phyloP scores from a whole-genome alignment of 352 stramenopile species.

The Elongisporangium anandrum region DNA sequence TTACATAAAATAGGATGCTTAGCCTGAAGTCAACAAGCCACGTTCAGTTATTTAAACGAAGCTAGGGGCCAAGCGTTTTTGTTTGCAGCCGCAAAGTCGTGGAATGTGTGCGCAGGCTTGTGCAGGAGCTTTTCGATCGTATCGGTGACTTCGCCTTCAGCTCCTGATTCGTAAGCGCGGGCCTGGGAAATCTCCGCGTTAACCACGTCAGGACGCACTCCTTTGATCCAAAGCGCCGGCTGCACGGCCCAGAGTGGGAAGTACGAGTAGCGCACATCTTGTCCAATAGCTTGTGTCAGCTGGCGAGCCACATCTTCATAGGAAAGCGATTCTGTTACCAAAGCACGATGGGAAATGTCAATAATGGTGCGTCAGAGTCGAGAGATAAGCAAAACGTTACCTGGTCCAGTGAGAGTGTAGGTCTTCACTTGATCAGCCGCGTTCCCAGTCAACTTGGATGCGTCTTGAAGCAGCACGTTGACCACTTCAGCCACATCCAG shows the following conservation, averaged over 20 bases:
- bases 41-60: not conserved
- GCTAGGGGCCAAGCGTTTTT: constrained; percentile 31
- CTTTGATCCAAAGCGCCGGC: constrained; percentile 65
- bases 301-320: constrained; percentile 40
- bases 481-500: constrained; percentile 54
- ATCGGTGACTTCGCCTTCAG: constrained; percentile 25
- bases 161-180: constrained; percentile 37
- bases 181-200: constrained; percentile 45
- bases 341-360: too few species aligned
- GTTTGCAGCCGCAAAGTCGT: constrained; percentile 43
- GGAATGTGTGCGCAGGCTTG: constrained; percentile 29
- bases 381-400: not conserved
- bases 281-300: constrained; percentile 33
- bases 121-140: constrained; percentile 34
- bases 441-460: too few species aligned
- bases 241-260: constrained; percentile 76
- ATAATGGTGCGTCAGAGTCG: not conserved
- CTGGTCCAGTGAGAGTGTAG: constrained; percentile 42
- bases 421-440: constrained; percentile 8
- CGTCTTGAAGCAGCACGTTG: constrained; percentile 10
- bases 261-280: constrained; percentile 51
- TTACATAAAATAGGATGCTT: too few species aligned
- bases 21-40: too few species aligned
- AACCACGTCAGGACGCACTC: constrained; percentile 55
- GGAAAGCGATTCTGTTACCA: constrained; percentile 32